Percentiles rank a stretch among this genome's conserved stretches.
Evolutionary conservation across 352 stramenopile genomes (phyloP).

Genomic region (Achlya hypogyna): DNA sequence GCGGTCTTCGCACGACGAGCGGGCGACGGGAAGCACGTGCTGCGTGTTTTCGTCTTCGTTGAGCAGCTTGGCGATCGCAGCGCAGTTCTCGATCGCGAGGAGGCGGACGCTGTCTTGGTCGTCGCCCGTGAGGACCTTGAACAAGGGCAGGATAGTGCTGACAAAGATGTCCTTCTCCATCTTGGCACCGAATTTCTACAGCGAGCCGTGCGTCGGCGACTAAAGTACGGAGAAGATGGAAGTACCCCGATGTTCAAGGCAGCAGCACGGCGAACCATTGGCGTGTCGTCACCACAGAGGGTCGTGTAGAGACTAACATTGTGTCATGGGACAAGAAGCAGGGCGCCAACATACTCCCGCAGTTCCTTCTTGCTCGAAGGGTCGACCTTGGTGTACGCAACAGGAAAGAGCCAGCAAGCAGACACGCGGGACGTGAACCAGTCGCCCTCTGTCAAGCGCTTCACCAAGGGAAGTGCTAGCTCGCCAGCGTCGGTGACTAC

Average conservation of each 20-base stretch:
- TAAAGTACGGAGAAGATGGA: background rate
- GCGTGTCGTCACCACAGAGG: conserved; percentile 79
- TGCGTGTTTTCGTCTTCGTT: conserved; percentile 65
- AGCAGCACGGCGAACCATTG: conserved; percentile 77
- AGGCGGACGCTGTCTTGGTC: conserved; percentile 93
- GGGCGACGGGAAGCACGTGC: conserved; percentile 66
- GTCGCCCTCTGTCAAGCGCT: conserved; percentile 71
- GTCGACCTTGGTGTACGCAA: conserved; percentile 60
- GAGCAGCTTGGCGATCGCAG: conserved; percentile 61
- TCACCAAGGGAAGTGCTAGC: conserved; percentile 62
- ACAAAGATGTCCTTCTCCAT: conserved; percentile 71
- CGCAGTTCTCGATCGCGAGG: conserved; percentile 84
- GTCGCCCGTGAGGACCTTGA: conserved; percentile 83
- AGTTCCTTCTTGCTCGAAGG: conserved; percentile 63
- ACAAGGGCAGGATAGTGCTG: conserved; percentile 67
- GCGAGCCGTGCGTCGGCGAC: background rate
- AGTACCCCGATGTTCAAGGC: conserved; percentile 65
- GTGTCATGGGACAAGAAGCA: background rate
- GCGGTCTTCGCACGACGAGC: conserved; percentile 69
- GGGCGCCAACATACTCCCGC: conserved; percentile 76
- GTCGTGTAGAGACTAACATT: conserved; percentile 52
- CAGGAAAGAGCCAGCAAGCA: conserved; percentile 73
- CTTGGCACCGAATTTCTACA: conserved; percentile 52
- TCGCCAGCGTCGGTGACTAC: conserved; percentile 54
- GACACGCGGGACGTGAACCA: conserved; percentile 86